Conservation (phyloP, 2,329 filamentous ascomycete species). For the Paecilomyces sp. region DNA sequence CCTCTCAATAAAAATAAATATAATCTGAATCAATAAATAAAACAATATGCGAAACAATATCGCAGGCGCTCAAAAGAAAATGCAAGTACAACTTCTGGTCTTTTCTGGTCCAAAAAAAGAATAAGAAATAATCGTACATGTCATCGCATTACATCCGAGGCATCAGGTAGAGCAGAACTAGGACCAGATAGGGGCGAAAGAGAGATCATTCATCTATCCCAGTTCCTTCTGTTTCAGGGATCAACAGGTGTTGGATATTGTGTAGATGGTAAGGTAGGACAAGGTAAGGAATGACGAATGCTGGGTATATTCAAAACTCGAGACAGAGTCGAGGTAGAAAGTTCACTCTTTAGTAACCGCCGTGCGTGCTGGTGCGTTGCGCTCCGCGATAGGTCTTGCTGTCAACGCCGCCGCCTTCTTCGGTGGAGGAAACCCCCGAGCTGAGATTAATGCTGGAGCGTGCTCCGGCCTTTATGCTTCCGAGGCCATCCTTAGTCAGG, state of each 20-base stretch:
- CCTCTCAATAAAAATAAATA: neutral
- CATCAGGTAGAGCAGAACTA: neutral
- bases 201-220: too few relatives aligned
- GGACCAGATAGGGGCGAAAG: too few relatives aligned
- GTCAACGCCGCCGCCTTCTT: slow-evolving; percentile 10
- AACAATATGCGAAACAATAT: neutral
- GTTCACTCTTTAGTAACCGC: neutral
- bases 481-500: slow-evolving; percentile 11
- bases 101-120: neutral
- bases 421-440: slow-evolving; percentile 4
- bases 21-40: neutral
- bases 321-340: neutral
- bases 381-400: slow-evolving; percentile 22
- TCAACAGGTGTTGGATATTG: too few relatives aligned
- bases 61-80: neutral
- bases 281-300: neutral
- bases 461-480: slow-evolving; percentile 22
- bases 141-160: neutral
- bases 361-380: slow-evolving; percentile 21
- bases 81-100: neutral
- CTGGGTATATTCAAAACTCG: neutral
- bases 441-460: slow-evolving; percentile 19
- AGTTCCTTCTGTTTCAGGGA: too few relatives aligned
- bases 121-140: neutral
- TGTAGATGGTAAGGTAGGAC: too few relatives aligned